Conservation (phyloP, 2,329 filamentous ascomycete genomes). For the Dothiorella sarmentorum region DNA sequence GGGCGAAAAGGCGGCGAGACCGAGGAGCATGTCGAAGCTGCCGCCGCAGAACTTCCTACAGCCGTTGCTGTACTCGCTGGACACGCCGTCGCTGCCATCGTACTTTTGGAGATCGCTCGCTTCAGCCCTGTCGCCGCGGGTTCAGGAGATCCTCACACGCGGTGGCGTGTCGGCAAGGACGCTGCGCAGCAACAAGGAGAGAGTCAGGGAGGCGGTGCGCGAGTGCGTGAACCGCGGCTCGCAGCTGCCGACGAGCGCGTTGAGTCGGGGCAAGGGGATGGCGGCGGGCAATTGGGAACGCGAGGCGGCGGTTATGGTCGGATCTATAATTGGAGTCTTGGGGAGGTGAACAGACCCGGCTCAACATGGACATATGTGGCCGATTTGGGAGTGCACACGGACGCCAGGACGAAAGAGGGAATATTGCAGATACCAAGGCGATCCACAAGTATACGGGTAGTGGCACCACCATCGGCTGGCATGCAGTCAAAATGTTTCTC, state of each 20-base stretch:
- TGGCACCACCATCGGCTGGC: too few relatives aligned
- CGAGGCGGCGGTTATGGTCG: constrained; percentile 92
- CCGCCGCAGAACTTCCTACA: constrained; percentile 58
- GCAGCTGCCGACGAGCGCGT: constrained; percentile 57
- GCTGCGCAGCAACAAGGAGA: constrained; percentile 69
- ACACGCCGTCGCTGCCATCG: constrained; percentile 80
- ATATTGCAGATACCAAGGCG: background rate
- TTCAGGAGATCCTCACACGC: constrained; percentile 78
- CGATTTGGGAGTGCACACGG: background rate
- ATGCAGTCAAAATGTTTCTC: too few relatives aligned
- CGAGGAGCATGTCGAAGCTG: constrained; percentile 37
- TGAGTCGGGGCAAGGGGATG: constrained; percentile 45
- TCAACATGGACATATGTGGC: background rate
- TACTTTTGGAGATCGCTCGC: constrained; percentile 95
- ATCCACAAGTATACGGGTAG: background rate
- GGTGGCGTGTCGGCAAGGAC: constrained; percentile 83
- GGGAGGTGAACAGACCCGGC: constrained; percentile 23
- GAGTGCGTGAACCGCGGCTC: constrained; percentile 81
- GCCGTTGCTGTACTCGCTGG: constrained; percentile 71
- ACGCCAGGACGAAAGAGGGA: background rate
- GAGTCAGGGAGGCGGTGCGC: constrained; percentile 71
- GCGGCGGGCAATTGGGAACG: constrained; percentile 69
- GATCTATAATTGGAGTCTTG: constrained; percentile 66
- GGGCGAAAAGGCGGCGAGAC: constrained; percentile 23
- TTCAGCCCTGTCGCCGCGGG: constrained; percentile 67